These are phyloP conservation scores for Sphaerulina vaccinii DNA, from an alignment of 2,329 filamentous ascomycete genomes.

Conservation along the genomic window DNA sequence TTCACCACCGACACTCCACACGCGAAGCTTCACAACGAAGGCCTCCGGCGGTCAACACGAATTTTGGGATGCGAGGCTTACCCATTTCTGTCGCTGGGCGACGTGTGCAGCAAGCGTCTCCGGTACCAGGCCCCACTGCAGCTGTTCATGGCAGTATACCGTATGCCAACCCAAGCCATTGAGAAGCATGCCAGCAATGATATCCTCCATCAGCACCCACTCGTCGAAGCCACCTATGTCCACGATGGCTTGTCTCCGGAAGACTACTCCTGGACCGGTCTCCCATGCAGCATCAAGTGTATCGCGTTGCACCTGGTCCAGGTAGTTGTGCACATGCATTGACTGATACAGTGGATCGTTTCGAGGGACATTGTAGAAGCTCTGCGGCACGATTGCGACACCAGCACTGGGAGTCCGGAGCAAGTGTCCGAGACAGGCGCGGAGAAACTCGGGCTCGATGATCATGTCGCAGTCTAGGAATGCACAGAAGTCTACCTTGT, in stretches of 20 bases:
- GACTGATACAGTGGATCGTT: conserved; percentile 18
- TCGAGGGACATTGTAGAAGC: conserved; percentile 17
- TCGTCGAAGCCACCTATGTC: conserved; percentile 13
- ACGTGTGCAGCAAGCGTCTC: conserved; percentile 12
- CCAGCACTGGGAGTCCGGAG: not conserved
- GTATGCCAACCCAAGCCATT: conserved; percentile 13
- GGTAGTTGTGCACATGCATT: conserved; percentile 7
- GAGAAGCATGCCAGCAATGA: conserved; percentile 11
- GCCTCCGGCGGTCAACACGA: not conserved
- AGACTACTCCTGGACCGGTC: conserved; percentile 9
- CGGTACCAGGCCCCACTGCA: conserved; percentile 14
- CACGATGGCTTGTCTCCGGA: conserved; percentile 10
- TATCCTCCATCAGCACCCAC: conserved; percentile 12
- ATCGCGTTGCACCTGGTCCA: conserved; percentile 5
- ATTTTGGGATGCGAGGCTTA: too few species aligned
- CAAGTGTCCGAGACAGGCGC: conserved; percentile 59
- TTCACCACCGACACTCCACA: too few species aligned
- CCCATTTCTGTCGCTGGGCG: conserved; percentile 11
- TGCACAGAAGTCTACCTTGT: conserved; percentile 51
- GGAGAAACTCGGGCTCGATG: conserved; percentile 60
- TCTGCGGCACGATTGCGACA: conserved; percentile 6
- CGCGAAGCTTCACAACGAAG: too few species aligned
- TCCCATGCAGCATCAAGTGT: conserved; percentile 8
- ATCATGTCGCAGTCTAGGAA: conserved; percentile 69
- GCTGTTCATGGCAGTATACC: conserved; percentile 6